A percentile compares a stretch with the other conserved stretches of the same genome.
Evolutionary conservation across 106 monocot genomes (phyloP).

Genomic region (Acanthochlamys bracteata): DNA sequence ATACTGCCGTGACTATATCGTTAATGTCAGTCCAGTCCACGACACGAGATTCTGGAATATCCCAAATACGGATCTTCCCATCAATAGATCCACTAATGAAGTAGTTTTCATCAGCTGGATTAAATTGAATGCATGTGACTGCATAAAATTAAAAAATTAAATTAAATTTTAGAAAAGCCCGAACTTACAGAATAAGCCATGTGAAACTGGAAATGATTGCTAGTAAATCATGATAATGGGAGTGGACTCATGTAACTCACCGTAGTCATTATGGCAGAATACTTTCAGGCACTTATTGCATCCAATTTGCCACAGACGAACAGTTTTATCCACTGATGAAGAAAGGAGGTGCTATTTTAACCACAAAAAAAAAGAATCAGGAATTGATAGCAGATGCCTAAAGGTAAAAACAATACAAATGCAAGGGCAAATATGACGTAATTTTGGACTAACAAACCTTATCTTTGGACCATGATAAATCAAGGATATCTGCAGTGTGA

Average conservation of each 20-base stretch:
- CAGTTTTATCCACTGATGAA: constrained; percentile 78
- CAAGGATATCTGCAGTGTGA: constrained; percentile 61
- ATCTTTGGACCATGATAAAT: constrained; percentile 84
- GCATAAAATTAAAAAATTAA: constrained; percentile 13
- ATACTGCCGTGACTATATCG: constrained; percentile 63
- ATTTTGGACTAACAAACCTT: constrained; percentile 28
- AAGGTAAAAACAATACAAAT: neutral
- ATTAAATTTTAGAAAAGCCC: neutral
- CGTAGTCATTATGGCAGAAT: constrained; percentile 73
- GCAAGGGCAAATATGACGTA: neutral
- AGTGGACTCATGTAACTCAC: constrained; percentile 29
- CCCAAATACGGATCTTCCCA: constrained; percentile 61
- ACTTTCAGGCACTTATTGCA: constrained; percentile 54
- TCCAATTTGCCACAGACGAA: constrained; percentile 74
- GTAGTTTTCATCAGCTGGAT: constrained; percentile 44
- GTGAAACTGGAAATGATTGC: neutral
- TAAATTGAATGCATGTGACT: constrained; percentile 72
- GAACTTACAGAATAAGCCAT: neutral
- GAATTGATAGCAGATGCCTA: neutral
- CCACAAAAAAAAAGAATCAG: too few relatives aligned
- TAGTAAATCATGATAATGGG: neutral
- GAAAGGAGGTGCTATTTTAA: constrained; percentile 78
- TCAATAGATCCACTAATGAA: constrained; percentile 74
- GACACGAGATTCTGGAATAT: constrained; percentile 31
- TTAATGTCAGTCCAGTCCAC: constrained; percentile 53